A percentile compares a stretch with the other conserved stretches of the same genome.
Conservation (phyloP, 306 rosid genomes). For the Vicia faba region DNA sequence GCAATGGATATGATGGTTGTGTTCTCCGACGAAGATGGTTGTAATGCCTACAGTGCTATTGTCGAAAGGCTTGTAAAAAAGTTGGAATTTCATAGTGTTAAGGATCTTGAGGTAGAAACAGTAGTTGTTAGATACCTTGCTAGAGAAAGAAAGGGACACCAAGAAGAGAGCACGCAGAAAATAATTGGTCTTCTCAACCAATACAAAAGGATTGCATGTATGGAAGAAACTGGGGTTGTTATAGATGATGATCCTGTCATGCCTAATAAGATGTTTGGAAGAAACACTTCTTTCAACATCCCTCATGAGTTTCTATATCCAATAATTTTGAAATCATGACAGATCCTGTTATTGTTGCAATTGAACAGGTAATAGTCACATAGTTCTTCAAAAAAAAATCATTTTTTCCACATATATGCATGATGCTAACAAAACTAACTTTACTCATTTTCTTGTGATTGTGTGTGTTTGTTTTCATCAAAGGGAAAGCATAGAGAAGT, state of each 20-base stretch:
- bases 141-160: conserved; percentile 58
- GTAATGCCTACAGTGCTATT: conserved; percentile 71
- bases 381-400: too few species aligned
- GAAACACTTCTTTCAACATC: conserved; percentile 58
- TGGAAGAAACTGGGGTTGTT: conserved; percentile 48
- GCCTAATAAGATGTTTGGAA: conserved; percentile 48
- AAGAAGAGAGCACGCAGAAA: conserved; percentile 54
- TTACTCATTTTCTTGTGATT: too few species aligned
- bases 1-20: conserved; percentile 92
- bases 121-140: conserved; percentile 57
- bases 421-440: too few species aligned
- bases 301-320: conserved; percentile 94
- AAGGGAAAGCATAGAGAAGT: too few species aligned
- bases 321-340: conserved; percentile 85
- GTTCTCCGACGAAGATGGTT: conserved; percentile 56
- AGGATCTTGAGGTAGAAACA: conserved; percentile 70
- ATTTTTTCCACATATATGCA: too few species aligned
- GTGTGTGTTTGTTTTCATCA: too few species aligned
- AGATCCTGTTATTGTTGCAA: conserved; percentile 88
- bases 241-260: conserved; percentile 48
- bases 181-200: conserved; percentile 62
- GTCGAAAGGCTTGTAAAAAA: conserved; percentile 72
- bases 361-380: conserved; percentile 78
- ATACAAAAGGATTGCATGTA: conserved; percentile 60
- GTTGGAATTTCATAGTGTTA: conserved; percentile 62